Base-by-base conservation (phyloP, 192 early-diverging fungal species). In the Funneliformis geosporum region DNA sequence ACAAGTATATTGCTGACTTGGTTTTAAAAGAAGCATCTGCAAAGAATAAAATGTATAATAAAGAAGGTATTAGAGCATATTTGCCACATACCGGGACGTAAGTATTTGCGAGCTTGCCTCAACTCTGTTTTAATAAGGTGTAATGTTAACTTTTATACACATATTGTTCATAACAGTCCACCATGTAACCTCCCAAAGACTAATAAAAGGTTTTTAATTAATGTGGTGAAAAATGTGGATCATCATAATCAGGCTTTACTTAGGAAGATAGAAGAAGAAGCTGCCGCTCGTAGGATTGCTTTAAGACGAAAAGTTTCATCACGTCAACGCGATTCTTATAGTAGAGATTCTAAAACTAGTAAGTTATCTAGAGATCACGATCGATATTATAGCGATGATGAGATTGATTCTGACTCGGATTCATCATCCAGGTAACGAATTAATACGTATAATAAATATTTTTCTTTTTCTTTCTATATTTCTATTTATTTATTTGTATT, bases 141-240 rank as follows among this genome's bases (percentile, higher is more conserved):
- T 78, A 23, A 23, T 59, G 33, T 61, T 81, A 21, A 39, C 47
- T 55, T 28, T 73, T 23, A 76, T 43, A 80, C 8, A 59, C 66
- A 5, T 47, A 21, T 55, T 67, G 21, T 80, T 10, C 10, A 75
- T 60, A 72, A 46, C 40, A 88, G 87, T 25, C 75, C 82, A 2
- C 80, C 85, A 18, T 84, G 80, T 60, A 84, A 76, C 40, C 70
- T 85, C 0, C 85, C 85, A 10, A 89, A 87, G 55, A 86, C 88
- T 28, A 90, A 90, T 73, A 90, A 86, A 44, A 82, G 89, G n/a
- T 90, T 90, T 67, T 81, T 90, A 4, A 78, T 84, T 12, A 87
- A 87, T 23, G 83, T 90, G 27, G 84, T 90, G 47, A 89, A 88
- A 75, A 86, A 81, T 62, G 89, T 88, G 0, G 87, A 89, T 66